phyloP scores from a whole-genome alignment of 176 grass and related monocot genomes.

The Musa beccarii region DNA sequence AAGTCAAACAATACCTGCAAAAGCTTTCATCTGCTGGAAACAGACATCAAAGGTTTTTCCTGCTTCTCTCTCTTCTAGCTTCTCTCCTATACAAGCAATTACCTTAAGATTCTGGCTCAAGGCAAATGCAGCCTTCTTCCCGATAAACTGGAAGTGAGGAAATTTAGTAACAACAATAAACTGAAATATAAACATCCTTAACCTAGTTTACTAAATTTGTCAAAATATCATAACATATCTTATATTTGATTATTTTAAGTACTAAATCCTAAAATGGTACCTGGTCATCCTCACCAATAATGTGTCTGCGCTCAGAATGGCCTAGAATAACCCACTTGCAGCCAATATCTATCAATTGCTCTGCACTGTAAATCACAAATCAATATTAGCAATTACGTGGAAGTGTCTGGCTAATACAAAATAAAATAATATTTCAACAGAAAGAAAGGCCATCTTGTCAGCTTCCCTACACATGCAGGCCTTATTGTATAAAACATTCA shows the following conservation, averaged over 20 bases:
- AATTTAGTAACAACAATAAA: constrained; percentile 12
- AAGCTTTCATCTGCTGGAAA: constrained; percentile 89
- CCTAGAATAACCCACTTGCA: constrained; percentile 97
- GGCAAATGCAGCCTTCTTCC: constrained; percentile 92
- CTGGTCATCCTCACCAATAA: constrained; percentile 86
- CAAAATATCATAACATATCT: constrained; percentile 10
- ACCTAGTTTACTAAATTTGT: not conserved
- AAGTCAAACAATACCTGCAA: constrained; percentile 38
- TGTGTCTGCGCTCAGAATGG: constrained; percentile 75
- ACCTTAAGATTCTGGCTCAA: constrained; percentile 97
- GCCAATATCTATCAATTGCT: constrained; percentile 88
- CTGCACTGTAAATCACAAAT: constrained; percentile 37
- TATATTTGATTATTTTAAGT: not conserved
- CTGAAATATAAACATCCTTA: not conserved
- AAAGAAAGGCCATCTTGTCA: not conserved
- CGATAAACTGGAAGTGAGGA: constrained; percentile 63
- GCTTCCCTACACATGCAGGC: too few relatives aligned
- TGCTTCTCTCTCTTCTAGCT: constrained; percentile 90
- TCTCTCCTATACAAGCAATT: constrained; percentile 93
- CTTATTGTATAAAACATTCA: too few relatives aligned
- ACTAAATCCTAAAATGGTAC: constrained; percentile 19
- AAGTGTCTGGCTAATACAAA: constrained; percentile 6
- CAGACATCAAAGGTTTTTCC: constrained; percentile 98
- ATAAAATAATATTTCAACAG: not conserved
- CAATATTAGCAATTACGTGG: not conserved